Percentiles rank a stretch among this genome's conserved stretches.
Conservation (phyloP, 2,329 filamentous ascomycete genomes). For the Fusarium drepaniforme region DNA sequence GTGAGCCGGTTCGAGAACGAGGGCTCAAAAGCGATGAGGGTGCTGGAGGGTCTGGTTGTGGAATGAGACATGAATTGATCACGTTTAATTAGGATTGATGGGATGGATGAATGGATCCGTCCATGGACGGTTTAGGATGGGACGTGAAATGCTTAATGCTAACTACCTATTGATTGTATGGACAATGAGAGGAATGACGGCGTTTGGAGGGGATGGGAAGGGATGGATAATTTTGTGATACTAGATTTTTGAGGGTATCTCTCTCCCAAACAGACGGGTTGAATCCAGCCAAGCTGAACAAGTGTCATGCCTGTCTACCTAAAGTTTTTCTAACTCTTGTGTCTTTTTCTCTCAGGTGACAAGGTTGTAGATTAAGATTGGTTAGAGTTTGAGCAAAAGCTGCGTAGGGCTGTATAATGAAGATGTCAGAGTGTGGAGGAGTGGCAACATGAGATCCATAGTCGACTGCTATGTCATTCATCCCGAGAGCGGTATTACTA, state of each 20-base stretch:
- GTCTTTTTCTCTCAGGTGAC: constrained; percentile 4
- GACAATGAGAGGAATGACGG: constrained; percentile 37
- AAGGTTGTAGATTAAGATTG: background rate
- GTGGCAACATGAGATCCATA: background rate
- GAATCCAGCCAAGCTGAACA: background rate
- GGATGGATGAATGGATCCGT: background rate
- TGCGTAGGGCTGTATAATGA: background rate
- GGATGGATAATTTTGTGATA: constrained; percentile 34
- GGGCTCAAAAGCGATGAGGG: constrained; percentile 81
- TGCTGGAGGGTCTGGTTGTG: constrained; percentile 78
- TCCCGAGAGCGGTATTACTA: background rate
- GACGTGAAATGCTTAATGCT: constrained; percentile 32
- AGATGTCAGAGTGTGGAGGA: background rate
- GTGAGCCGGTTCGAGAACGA: constrained; percentile 87
- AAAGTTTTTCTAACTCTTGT: background rate
- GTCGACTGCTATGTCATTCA: background rate
- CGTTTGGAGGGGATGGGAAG: constrained; percentile 13
- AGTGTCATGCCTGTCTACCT: background rate
- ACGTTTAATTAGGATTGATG: background rate
- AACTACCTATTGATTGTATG: constrained; percentile 22
- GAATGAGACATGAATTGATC: constrained; percentile 51
- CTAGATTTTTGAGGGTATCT: constrained; percentile 2
- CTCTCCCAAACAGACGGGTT: background rate
- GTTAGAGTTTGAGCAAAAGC: background rate
- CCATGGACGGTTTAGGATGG: background rate